Evolutionary conservation across 2,329 filamentous ascomycete species (phyloP), one percentile per base, ranked within the genome.

Genomic region (Huntiella moniliformis): DNA sequence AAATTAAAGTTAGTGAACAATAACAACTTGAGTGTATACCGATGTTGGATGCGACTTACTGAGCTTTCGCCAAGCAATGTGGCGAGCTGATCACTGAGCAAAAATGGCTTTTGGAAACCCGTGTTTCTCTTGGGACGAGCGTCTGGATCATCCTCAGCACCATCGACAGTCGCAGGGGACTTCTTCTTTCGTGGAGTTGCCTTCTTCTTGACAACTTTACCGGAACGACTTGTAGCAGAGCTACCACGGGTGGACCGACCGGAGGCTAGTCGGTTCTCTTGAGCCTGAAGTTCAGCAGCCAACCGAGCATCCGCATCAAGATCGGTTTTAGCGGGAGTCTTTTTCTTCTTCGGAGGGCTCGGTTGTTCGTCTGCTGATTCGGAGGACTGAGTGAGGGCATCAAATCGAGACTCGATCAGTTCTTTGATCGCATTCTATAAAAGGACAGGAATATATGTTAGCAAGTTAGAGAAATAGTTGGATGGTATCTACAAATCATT

Each of bases 71-170:
- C 81, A 47, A 81, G 72, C 15, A 91, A 65, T 48, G 77, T 76
- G 1, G 78, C 70, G 16, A 91, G 69, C 10, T 79, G 71, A 44
- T 69, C 67, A 53, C 81, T 86, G 41, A 91, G 72, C 49, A 74
- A 74, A 60, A 87, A 83, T 1, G 79, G 79, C 64, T 87, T 87
- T 67, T 95, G 86, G 57, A 98, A 98, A 3, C 87, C 91, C 33
- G 87, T 86, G 1, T 86, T 86, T 15, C 86, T 82, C 56, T 87
- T 94, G 53, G 82, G 77, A 65, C 83, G 80, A 54, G 73, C 71
- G 8, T 65, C 67, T 55, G 58, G 67, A 51, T 56, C 73, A 63
- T 32, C 31, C 11, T 44, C 50, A 13, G 46, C 48, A 32, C 63
- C 77, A 39, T 71, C 77, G 4, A 68, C 40, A 47, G 88, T 73